Conservation (phyloP, 2,329 filamentous ascomycete species). For the Phialophora tarda region DNA sequence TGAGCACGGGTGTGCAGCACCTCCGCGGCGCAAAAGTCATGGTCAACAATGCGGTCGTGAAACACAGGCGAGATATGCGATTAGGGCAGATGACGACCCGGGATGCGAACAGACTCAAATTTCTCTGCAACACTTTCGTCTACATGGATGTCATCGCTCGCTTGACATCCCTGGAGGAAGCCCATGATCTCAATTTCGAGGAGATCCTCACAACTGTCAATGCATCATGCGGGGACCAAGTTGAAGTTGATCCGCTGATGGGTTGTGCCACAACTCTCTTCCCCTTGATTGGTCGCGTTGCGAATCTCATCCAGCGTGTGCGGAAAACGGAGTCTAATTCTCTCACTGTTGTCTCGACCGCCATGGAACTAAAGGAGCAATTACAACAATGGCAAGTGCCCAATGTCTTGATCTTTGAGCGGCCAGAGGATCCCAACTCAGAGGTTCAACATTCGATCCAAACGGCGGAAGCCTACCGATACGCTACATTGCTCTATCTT, state of each 20-base stretch:
- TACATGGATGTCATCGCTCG: slow-evolving; percentile 76
- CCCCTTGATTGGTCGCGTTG: slow-evolving; percentile 69
- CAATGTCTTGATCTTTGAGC: slow-evolving; percentile 57
- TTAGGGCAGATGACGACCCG: slow-evolving; percentile 41
- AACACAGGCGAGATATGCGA: slow-evolving; percentile 48
- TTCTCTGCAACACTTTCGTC: slow-evolving; percentile 73
- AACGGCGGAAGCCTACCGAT: slow-evolving; percentile 70
- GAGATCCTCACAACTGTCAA: slow-evolving; percentile 49
- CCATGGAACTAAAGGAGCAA: slow-evolving; percentile 64
- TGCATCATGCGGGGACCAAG: slow-evolving; percentile 51
- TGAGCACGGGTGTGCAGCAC: slow-evolving; percentile 71
- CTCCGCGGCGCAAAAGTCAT: slow-evolving; percentile 70
- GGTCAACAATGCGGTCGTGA: slow-evolving; percentile 63
- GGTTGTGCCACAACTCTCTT: slow-evolving; percentile 71
- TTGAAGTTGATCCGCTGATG: slow-evolving; percentile 72
- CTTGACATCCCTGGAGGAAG: slow-evolving; percentile 66
- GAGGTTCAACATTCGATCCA: slow-evolving; percentile 68
- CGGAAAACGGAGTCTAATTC: slow-evolving; percentile 62
- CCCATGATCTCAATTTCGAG: slow-evolving; percentile 62
- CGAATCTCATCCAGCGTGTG: slow-evolving; percentile 68
- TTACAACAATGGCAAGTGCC: slow-evolving; percentile 68
- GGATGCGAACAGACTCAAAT: slow-evolving; percentile 59
- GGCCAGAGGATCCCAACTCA: slow-evolving; percentile 67
- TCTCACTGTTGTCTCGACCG: slow-evolving; percentile 65
- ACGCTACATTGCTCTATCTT: slow-evolving; percentile 69